Base-by-base conservation (phyloP, 306 rosid species). In the Citrullus mucosospermus region DNA sequence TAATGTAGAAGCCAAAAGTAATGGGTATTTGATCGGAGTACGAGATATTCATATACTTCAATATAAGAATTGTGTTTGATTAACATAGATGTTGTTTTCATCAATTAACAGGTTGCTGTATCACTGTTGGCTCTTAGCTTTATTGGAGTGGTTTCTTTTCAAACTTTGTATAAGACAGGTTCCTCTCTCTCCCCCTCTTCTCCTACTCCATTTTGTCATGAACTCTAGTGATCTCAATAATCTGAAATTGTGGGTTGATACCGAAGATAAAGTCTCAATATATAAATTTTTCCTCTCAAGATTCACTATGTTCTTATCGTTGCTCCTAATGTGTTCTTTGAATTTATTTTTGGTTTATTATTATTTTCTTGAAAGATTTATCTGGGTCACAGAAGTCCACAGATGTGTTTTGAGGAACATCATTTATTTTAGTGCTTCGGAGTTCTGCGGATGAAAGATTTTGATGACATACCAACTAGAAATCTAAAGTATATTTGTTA, bases 121-220 rank as follows among this genome's bases (percentile, higher is more conserved):
- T 78, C 83, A 70, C 88, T 95, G 85, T 56, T 89, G 83, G 79
- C 85, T 85, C 87, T 92, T 43, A 86, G 96, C 91, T 87, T 87
- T 87, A 80, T 92, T 78, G 96, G 97, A 80, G 81, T 87, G 51
- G 65, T 95, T 84, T 88, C 97, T 74, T 84, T 89, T 66, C 91
- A 81, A 80, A 89, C 80, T 77, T 54, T 90, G 59, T 95, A 83
- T 79, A 83, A 85, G 34, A 86, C 86, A 87, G 98, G 98, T 92
- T n/a, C 82, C 86, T 51, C 76, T 62, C 76, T 74, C 80, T 77
- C 46, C 22, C 73, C 2, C 53, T 11, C 79, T 36, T 1, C 58
- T 25, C 41, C 58, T 43, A 17, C 17, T 16, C 39, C 77, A 13
- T 51, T 9, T 5, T 44, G 30, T 36, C 25, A 0, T 73, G 14